These are phyloP conservation scores for Clarireedia paspali DNA, from an alignment of 2,329 filamentous ascomycete genomes.

Conservation along the genomic window DNA sequence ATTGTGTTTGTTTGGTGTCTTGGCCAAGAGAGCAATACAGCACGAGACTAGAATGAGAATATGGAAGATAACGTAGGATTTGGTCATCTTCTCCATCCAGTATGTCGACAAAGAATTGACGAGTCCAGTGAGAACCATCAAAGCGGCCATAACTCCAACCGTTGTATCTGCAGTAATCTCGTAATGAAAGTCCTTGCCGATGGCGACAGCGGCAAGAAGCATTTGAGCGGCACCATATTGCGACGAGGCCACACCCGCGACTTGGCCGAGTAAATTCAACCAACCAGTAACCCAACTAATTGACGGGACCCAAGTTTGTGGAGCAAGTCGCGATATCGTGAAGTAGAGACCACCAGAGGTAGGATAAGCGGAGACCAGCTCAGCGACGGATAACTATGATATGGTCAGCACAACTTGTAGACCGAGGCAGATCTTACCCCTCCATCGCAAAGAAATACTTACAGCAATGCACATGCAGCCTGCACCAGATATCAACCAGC, in stretches of 20 bases:
- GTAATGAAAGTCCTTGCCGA: slow-evolving; percentile 40
- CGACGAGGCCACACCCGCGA: slow-evolving; percentile 44
- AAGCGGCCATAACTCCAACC: slow-evolving; percentile 47
- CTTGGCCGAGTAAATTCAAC: slow-evolving; percentile 44
- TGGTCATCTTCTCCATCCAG: slow-evolving; percentile 52
- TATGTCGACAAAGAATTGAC: slow-evolving; percentile 49
- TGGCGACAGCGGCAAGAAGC: slow-evolving; percentile 47
- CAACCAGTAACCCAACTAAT: slow-evolving; percentile 41
- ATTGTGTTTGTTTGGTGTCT: slow-evolving; percentile 42
- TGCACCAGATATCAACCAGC: slow-evolving; percentile 48
- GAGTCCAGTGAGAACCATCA: slow-evolving; percentile 42
- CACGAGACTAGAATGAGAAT: slow-evolving; percentile 43
- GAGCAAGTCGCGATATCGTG: slow-evolving; percentile 46
- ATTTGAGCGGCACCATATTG: slow-evolving; percentile 51
- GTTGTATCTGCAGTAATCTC: slow-evolving; percentile 39
- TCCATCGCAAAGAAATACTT: slow-evolving; percentile 11
- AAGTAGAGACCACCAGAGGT: slow-evolving; percentile 49
- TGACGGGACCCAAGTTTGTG: slow-evolving; percentile 38
- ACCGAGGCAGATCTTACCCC: too few relatives aligned
- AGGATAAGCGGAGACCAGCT: slow-evolving; percentile 33
- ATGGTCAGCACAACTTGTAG: background rate
- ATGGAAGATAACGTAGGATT: slow-evolving; percentile 50
- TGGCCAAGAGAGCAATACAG: slow-evolving; percentile 42
- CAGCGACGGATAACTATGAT: slow-evolving; percentile 30
- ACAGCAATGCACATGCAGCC: slow-evolving; percentile 48